Conservation (phyloP, 306 rosid species). For the Amphicarpaea edgeworthii region DNA sequence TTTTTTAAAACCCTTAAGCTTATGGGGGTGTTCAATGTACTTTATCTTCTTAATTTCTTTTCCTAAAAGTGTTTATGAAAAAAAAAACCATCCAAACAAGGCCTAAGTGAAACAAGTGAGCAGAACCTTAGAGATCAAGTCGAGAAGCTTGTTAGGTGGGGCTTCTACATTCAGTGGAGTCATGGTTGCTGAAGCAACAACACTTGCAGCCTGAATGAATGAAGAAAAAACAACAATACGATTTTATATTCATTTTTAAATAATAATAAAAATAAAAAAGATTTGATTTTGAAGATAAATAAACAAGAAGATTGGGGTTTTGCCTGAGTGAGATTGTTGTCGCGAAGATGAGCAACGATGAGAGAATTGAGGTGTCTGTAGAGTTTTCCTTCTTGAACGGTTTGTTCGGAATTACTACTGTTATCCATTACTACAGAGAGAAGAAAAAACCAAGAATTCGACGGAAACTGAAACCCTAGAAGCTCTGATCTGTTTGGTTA, state of each 20-base stretch:
- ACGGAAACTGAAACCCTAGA: not conserved
- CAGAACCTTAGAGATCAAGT: conserved; percentile 82
- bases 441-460: no score
- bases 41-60: not conserved
- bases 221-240: not conserved
- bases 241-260: not conserved
- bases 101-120: conserved; percentile 32
- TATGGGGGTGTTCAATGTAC: not conserved
- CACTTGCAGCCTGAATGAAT: conserved; percentile 88
- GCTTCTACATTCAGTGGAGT: conserved; percentile 74
- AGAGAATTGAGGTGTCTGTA: conserved; percentile 79
- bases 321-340: conserved; percentile 80
- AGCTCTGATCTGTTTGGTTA: not conserved
- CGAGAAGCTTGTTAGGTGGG: conserved; percentile 74
- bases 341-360: conserved; percentile 88
- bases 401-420: conserved; percentile 61
- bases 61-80: not conserved
- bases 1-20: no score
- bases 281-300: not conserved
- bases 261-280: not conserved
- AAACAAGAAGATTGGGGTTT: not conserved
- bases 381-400: conserved; percentile 74
- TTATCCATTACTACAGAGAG: conserved; percentile 54
- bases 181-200: conserved; percentile 88
- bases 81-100: not conserved